Evolutionary conservation across 371 early-diverging fungal species (phyloP).

Genomic region (Actinomucor elegans): DNA sequence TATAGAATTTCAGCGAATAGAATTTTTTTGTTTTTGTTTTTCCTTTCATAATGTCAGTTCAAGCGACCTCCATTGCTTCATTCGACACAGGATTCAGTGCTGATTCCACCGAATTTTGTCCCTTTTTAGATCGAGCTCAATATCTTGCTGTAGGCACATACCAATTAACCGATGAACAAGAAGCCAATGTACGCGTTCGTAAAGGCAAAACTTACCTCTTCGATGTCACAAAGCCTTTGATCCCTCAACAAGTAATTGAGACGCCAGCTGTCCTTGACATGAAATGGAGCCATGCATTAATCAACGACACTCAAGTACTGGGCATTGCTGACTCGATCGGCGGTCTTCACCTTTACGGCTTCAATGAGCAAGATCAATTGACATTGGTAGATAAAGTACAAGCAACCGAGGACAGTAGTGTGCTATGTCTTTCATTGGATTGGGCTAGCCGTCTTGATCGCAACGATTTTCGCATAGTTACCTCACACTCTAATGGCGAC

Average conservation of each 20-base stretch:
- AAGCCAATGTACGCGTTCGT: constrained; percentile 33
- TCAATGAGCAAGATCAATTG: constrained; percentile 34
- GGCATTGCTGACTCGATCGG: constrained; percentile 68
- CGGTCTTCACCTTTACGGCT: constrained; percentile 51
- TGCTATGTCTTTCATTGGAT: constrained; percentile 86
- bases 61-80: constrained; percentile 35
- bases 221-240: constrained; percentile 13
- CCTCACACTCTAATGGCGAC: constrained; percentile 72
- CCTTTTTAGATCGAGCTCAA: constrained; percentile 43
- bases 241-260: constrained; percentile 52
- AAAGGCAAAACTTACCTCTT: constrained; percentile 44
- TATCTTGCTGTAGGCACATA: constrained; percentile 80
- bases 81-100: constrained; percentile 80
- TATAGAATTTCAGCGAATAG: too few relatives aligned
- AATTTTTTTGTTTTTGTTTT: background rate
- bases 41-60: background rate
- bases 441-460: constrained; percentile 75
- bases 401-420: constrained; percentile 43
- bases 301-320: constrained; percentile 45
- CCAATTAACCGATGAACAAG: constrained; percentile 57
- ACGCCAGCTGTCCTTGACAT: constrained; percentile 81
- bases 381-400: constrained; percentile 32
- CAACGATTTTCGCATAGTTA: constrained; percentile 38
- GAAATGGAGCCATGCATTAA: constrained; percentile 72
- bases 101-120: constrained; percentile 83